Evolutionary conservation across 148 eudicot species (phyloP).

Genomic region (Silene uniflora): DNA sequence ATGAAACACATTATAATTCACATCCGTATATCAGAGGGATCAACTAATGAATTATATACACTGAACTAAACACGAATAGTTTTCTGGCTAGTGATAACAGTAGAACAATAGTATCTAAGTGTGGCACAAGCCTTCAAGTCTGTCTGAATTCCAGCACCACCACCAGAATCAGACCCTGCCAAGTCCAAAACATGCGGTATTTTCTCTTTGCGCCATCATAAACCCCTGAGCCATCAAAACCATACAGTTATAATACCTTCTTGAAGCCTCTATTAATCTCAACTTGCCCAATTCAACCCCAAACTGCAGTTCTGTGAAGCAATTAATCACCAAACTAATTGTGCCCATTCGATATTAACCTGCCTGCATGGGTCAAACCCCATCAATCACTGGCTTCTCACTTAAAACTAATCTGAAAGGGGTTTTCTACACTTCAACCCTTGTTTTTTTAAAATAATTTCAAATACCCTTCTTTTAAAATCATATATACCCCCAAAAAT

Average conservation of each 20-base stretch:
- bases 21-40: no score
- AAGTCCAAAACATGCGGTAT: slow-evolving; percentile 79
- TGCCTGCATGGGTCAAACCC: not conserved
- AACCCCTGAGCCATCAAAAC: slow-evolving; percentile 14
- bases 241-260: not conserved
- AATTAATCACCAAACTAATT: not conserved
- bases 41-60: no score
- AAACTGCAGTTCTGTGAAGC: slow-evolving; percentile 4
- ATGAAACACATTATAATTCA: no score
- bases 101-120: slow-evolving; percentile 80
- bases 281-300: not conserved
- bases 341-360: not conserved
- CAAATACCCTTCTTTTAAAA: not conserved
- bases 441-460: no score
- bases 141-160: slow-evolving; percentile 91
- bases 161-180: no score
- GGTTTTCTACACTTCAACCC: no score
- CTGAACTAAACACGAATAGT: slow-evolving; percentile 86
- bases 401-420: no score
- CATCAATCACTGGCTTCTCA: not conserved
- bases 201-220: slow-evolving; percentile 22
- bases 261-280: not conserved
- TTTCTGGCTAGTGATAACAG: slow-evolving; percentile 89
- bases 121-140: no score
- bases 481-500: no score